These are phyloP conservation scores for Coemansia sp. DNA, from an alignment of 192 early-diverging fungal species.

Conservation along the genomic window DNA sequence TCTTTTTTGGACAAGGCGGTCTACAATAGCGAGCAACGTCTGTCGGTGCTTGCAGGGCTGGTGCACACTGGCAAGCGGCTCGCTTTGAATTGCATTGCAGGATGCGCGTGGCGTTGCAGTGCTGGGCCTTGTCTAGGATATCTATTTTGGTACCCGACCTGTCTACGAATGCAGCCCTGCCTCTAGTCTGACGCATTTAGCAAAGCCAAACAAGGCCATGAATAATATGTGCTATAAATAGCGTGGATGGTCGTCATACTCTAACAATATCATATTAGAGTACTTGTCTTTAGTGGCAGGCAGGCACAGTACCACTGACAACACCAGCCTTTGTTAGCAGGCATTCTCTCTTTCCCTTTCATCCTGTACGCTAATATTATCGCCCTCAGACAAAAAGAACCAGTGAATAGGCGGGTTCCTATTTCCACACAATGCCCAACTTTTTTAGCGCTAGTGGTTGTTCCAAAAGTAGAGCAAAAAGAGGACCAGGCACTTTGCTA, in stretches of 20 bases:
- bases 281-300: neutral
- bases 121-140: neutral
- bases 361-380: neutral
- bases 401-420: neutral
- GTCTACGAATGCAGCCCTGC: neutral
- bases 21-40: neutral
- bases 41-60: neutral
- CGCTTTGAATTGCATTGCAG: neutral
- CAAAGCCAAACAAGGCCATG: neutral
- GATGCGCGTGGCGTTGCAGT: neutral
- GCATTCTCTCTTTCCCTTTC: neutral
- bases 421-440: neutral
- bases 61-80: neutral
- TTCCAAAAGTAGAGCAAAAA: neutral
- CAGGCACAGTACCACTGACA: neutral
- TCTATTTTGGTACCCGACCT: neutral
- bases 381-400: neutral
- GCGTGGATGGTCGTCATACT: neutral
- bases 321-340: neutral
- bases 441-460: neutral
- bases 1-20: neutral
- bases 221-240: constrained; percentile 5
- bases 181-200: neutral
- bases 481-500: neutral
- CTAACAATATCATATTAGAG: neutral